Base-by-base conservation (phyloP, 345 rosid species). In the Moricandia arvensis region DNA sequence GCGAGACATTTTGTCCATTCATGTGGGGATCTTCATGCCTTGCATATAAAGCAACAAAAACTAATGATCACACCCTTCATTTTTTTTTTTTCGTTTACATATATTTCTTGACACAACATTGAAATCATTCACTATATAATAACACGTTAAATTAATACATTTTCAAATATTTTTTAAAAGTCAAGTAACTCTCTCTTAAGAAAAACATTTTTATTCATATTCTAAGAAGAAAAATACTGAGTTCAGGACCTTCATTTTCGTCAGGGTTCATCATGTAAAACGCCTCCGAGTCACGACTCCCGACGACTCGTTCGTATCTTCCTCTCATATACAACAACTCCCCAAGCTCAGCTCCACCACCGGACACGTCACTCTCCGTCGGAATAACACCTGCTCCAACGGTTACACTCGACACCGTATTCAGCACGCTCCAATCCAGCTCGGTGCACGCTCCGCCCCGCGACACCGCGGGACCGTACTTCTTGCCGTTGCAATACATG, bases 211-310 rank as follows among this genome's bases (percentile, higher is more conserved):
- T 4, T 41, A n/a, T n/a, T 88, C 75, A 86, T 62, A 87, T 70
- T 79, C 98, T 84, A 9, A 93, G 88, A 35, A 93, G 88, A 81
- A 91, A 93, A 73, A 93, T 84, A 79, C 96, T 90, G 71, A 93
- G 97, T 74, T 93, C 98, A 4, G 97, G 98, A 6, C 96, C 96
- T 15, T 91, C 97, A 13, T 79, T 91, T 12, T 89, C 90, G 72
- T 93, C 98, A 35, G 97, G 98, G 75, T 91, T 93, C 87, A 93
- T 76, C 98, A 93, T 91, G 82, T 91, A 90, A 77, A 89, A 93
- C 2, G 98, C 96, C 79, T 91, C 97, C 58, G 97, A 91, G 86
- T 93, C 98, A 71, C 97, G 96, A 59, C 89, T 83, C 10, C 98
- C 96, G 0, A 90, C 97, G 2, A 90, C 96, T 74, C 98, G 86